Base-by-base conservation (phyloP, 1,284 basidiomycete species). In the Thecaphora frezii region DNA sequence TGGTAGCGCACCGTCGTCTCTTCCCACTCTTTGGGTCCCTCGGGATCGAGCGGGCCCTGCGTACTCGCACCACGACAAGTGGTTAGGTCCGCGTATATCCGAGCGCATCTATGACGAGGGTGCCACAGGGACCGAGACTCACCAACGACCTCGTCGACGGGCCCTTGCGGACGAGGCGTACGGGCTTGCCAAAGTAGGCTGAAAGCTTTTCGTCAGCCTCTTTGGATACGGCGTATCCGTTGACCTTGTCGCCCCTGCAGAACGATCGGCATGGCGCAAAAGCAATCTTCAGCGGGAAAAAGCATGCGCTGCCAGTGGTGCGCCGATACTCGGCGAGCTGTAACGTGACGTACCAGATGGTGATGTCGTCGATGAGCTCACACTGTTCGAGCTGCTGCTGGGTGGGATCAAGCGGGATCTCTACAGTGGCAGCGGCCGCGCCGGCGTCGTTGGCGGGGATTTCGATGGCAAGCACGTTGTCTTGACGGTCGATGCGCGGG, bases 131-230 rank as follows among this genome's bases (percentile, higher is more conserved):
- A 36, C 3, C 10, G 12, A 5, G 9, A 10, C 39, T 41, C 22
- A 41, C 39, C 39, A 53, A 51, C 22, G 56, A 45, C 1, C 66
- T 41, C 1, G 53, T 54, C 13, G 53, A 54, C 3, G 70, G 69
- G 8, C 73, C 73, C 41, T 74, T 74, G 1, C 73, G 56, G 1
- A 74, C 65, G 24, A 74, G 48, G 3, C 68, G 41, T 1, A 74
- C 73, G 2, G 56, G n/a, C 36, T 69, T 71, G 23, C 64, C 71
- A 54, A 74, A 73, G 63, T 70, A 74, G 16, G 48, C 45, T 0
- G 68, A 61, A 3, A 74, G 56, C 30, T 65, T 65, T 9, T 61
- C 59, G 33, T 74, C 66, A n/a, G 71, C 73, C 30, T 71, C 55
- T 9, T 49, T 51, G 2, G 63, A 67, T 1, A 74, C 71, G 1